A percentile compares a stretch with the other conserved stretches of the same genome.
Conservation (phyloP, 148 eudicot species). For the Rhododendron vialii region DNA sequence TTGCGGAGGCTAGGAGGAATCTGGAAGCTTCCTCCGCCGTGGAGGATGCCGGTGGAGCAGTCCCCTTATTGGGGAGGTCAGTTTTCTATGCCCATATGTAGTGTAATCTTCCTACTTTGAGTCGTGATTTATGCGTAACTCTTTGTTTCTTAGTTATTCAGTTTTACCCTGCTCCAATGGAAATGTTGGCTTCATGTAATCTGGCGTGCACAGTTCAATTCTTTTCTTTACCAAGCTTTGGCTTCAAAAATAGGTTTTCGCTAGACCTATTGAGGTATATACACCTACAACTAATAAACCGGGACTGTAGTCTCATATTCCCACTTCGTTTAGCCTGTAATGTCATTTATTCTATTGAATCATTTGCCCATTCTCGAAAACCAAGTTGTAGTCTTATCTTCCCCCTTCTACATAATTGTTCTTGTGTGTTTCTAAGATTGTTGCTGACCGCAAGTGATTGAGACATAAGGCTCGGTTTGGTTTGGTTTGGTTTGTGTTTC, state of each 20-base stretch:
- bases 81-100: background rate
- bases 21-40: conserved; percentile 60
- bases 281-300: background rate
- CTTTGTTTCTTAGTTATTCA: background rate
- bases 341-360: background rate
- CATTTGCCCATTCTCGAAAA: background rate
- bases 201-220: background rate
- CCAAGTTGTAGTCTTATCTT: background rate
- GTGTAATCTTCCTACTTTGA: background rate
- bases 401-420: background rate
- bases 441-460: too few species aligned
- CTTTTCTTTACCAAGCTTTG: background rate
- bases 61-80: conserved; percentile 29
- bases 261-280: background rate
- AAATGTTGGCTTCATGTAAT: background rate
- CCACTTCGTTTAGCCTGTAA: background rate
- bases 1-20: conserved; percentile 49
- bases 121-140: background rate
- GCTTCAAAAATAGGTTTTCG: background rate
- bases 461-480: too few species aligned
- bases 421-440: background rate
- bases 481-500: background rate
- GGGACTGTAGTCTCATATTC: background rate
- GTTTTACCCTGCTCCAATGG: background rate
- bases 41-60: conserved; percentile 22